A percentile compares a stretch with the other conserved stretches of the same genome.
Conservation (phyloP, 805 yeast genomes). For the Candida odintsovae region DNA sequence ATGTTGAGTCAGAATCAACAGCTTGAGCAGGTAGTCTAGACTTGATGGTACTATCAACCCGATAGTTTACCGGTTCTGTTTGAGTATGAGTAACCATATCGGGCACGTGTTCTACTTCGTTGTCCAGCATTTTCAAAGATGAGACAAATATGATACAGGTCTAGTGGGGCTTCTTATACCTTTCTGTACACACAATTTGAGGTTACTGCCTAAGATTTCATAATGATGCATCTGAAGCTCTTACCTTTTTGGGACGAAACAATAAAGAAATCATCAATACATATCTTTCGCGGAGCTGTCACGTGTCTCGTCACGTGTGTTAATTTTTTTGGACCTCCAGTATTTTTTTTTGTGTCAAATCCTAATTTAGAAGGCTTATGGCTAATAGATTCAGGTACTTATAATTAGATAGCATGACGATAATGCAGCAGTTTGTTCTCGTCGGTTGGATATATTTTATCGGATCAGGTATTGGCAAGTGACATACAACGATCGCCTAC, state of each 20-base stretch:
- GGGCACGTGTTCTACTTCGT: not conserved
- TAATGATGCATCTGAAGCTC: not conserved
- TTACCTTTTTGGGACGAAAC: not conserved
- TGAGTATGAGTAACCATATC: not conserved
- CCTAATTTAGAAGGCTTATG: too few relatives aligned
- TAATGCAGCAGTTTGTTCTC: not conserved
- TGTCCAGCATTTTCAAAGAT: not conserved
- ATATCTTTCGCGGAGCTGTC: not conserved
- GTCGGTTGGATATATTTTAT: too few relatives aligned
- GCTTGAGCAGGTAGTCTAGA: not conserved
- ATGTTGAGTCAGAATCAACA: not conserved
- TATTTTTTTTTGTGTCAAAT: not conserved
- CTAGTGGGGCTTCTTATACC: not conserved
- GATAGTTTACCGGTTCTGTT: not conserved
- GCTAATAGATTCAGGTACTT: too few relatives aligned
- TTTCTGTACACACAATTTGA: not conserved
- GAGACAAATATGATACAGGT: not conserved
- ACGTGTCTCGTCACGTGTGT: not conserved
- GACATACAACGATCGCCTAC: too few relatives aligned
- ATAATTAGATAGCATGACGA: too few relatives aligned
- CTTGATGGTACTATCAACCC: not conserved
- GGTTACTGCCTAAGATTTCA: not conserved
- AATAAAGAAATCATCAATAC: too few relatives aligned
- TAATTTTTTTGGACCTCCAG: too few relatives aligned
- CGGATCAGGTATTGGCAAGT: too few relatives aligned